phyloP scores from a whole-genome alignment of 345 rosid species.

The Eucalyptus pauciflora region DNA sequence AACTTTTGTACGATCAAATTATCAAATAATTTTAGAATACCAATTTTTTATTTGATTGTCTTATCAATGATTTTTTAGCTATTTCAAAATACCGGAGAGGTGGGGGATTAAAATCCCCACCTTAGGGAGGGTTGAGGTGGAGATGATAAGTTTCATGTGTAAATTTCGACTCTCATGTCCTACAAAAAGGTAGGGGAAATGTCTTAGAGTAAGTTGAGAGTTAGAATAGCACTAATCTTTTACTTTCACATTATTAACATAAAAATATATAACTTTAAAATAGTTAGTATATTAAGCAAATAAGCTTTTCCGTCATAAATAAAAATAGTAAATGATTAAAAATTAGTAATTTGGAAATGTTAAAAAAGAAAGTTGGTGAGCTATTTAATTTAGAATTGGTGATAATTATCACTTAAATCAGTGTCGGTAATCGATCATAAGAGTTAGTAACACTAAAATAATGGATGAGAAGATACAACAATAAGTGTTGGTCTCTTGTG shows the following conservation, averaged over 20 bases:
- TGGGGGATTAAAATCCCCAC: too few relatives aligned
- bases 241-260: background rate
- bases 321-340: background rate
- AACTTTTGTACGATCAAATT: background rate
- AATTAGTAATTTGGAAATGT: background rate
- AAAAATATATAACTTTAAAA: background rate
- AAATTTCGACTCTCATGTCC: too few relatives aligned
- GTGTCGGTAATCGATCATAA: background rate
- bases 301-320: background rate
- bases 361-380: background rate
- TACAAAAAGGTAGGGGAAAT: too few relatives aligned
- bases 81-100: background rate
- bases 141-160: too few relatives aligned
- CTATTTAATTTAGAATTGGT: background rate
- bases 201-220: too few relatives aligned
- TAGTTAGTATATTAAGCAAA: background rate
- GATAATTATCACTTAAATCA: background rate
- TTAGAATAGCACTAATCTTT: background rate
- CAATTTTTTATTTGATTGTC: background rate
- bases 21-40: background rate
- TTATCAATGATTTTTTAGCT: background rate
- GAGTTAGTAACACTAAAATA: background rate
- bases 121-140: too few relatives aligned
- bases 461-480: background rate
- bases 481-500: background rate